These are phyloP conservation scores for Candida tibetensis DNA, from an alignment of 805 yeast species.

Conservation along the genomic window DNA sequence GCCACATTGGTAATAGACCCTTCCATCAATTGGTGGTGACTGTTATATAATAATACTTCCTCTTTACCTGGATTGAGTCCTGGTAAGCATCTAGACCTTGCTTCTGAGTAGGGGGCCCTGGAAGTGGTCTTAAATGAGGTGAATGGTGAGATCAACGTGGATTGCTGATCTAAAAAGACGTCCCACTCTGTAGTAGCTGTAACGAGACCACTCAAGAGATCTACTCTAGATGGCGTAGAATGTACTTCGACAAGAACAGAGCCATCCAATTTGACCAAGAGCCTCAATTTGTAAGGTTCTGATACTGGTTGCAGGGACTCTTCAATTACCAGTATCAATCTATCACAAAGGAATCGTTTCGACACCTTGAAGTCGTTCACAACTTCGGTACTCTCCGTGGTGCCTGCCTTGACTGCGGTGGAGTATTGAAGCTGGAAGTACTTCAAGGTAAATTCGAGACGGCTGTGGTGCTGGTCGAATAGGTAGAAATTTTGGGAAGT, in stretches of 20 bases:
- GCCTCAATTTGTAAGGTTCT: constrained; percentile 32
- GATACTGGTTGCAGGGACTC: constrained; percentile 19
- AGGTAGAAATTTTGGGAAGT: constrained; percentile 50
- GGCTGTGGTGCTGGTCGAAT: constrained; percentile 58
- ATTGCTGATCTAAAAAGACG: constrained; percentile 57
- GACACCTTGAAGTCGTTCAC: constrained; percentile 43
- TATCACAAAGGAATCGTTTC: constrained; percentile 37
- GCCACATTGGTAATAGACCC: constrained; percentile 85
- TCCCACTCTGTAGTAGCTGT: constrained; percentile 40
- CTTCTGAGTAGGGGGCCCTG: constrained; percentile 59
- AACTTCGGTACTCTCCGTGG: constrained; percentile 37
- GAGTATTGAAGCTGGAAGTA: constrained; percentile 40
- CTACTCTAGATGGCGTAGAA: constrained; percentile 20
- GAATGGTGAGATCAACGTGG: constrained; percentile 62
- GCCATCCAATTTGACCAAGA: constrained; percentile 30
- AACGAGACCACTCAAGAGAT: constrained; percentile 31
- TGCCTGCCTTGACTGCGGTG: background rate
- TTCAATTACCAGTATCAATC: constrained; percentile 26
- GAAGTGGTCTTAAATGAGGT: constrained; percentile 86
- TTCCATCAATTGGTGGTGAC: constrained; percentile 62
- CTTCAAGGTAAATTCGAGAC: constrained; percentile 52
- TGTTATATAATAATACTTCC: constrained; percentile 62
- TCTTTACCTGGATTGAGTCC: constrained; percentile 49
- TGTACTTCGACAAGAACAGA: constrained; percentile 31
- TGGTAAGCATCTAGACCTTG: constrained; percentile 52